Conservation (phyloP, 768 basidiomycete species). For the Rhizopogon vesiculosus region DNA sequence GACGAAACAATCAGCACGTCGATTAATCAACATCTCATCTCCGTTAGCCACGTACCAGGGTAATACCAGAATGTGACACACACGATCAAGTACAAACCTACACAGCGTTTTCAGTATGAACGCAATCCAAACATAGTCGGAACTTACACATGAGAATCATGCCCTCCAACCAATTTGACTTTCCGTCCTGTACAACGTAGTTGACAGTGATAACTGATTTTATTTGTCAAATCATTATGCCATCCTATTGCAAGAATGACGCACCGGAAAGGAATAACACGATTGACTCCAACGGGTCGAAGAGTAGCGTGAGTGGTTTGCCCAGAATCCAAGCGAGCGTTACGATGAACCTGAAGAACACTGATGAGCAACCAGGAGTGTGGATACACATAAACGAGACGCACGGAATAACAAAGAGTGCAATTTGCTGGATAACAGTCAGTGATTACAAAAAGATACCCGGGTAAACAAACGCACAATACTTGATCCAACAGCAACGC, state of each 20-base stretch:
- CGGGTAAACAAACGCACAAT: constrained; percentile 45
- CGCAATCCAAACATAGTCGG: neutral
- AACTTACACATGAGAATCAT: constrained; percentile 63
- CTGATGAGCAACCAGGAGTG: neutral
- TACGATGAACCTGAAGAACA: constrained; percentile 55
- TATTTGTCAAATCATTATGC: neutral
- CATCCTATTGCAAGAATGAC: constrained; percentile 31
- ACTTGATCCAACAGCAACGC: constrained; percentile 85
- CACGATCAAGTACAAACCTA: constrained; percentile 53
- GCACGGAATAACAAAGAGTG: constrained; percentile 62
- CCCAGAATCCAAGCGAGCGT: constrained; percentile 76
- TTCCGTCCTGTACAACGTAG: constrained; percentile 81
- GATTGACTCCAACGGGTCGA: constrained; percentile 80
- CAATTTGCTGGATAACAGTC: constrained; percentile 52
- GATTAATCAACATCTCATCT: too few relatives aligned
- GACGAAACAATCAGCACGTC: neutral
- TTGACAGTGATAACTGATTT: constrained; percentile 72
- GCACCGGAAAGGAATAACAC: constrained; percentile 15
- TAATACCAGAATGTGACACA: constrained; percentile 53
- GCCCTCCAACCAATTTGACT: constrained; percentile 92
- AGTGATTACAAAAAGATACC: neutral
- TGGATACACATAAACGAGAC: constrained; percentile 11
- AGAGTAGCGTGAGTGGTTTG: constrained; percentile 76
- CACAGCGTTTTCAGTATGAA: neutral
- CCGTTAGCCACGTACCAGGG: constrained; percentile 29